Percentiles rank a stretch among this genome's conserved stretches.
Conservation (phyloP, 305 asterid genomes). For the Fraxinus floribunda region DNA sequence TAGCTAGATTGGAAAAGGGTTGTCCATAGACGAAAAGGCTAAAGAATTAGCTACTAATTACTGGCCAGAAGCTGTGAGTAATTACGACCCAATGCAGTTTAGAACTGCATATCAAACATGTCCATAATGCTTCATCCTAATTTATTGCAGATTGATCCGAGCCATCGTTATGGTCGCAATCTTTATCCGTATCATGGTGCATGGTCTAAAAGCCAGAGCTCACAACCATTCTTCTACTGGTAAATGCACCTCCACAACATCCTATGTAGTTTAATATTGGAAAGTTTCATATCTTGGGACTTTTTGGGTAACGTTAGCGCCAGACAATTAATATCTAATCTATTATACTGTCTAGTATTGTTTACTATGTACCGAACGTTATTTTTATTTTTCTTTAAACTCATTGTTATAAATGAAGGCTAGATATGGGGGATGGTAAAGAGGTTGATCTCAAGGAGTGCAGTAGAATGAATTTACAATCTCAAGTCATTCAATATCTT, state of each 20-base stretch:
- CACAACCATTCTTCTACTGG: constrained; percentile 44
- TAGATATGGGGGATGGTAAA: constrained; percentile 44
- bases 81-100: not conserved
- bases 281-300: not conserved
- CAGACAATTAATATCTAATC: not conserved
- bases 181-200: constrained; percentile 25
- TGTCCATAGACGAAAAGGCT: constrained; percentile 34
- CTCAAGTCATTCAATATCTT: constrained; percentile 31
- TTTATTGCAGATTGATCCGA: constrained; percentile 32
- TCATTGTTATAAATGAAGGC: constrained; percentile 19
- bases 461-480: constrained; percentile 25
- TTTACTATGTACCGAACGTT: not conserved
- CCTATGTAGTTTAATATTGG: not conserved
- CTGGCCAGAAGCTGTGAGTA: constrained; percentile 46
- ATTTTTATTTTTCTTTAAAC: not conserved
- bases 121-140: not conserved
- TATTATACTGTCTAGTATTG: not conserved
- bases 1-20: constrained; percentile 37
- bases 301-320: not conserved
- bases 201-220: constrained; percentile 28
- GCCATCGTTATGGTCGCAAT: constrained; percentile 39
- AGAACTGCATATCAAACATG: not conserved
- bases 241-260: constrained; percentile 3
- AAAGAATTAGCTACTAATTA: constrained; percentile 10
- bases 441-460: constrained; percentile 27